Base-by-base conservation (phyloP, 2,329 filamentous ascomycete genomes). In the Fusarium siculi region DNA sequence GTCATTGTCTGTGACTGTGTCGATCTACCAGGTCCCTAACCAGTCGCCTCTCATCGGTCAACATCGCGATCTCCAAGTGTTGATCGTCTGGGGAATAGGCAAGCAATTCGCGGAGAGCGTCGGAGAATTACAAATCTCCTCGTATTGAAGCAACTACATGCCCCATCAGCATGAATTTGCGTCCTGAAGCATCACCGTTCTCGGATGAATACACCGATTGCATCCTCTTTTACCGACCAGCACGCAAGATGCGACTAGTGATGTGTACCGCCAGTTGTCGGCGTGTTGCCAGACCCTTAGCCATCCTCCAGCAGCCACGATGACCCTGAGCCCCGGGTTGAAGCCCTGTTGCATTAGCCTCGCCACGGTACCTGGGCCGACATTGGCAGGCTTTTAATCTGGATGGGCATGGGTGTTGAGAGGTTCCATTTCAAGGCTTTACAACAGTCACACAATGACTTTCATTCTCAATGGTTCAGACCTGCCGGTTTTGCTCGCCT, bases 281-380 rank as follows among this genome's bases (percentile, higher is more conserved):
- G 66, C 37, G 52, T 46, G 49, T 54, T 47, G 47, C 57, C 49
- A 72, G 63, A 43, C 56, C 49, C 56, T 49, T 63, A 63, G 44
- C 72, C 70, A 67, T 74, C 61, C 57, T 57, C 55, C 60, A 66
- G 39, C 66, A 63, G 68, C 68, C 74, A 74, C 68, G 73, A 76
- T 56, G 53, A 59, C 63, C 70, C 73, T 63, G 64, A 50, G 43
- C 57, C 68, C 68, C 70, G 63, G 65, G 72, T 69, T 68, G 57
- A 71, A 68, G 59, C 70, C 72, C 63, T 77, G 70, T 57, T 65
- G 75, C 73, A 77, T 77, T 77, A 77, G 75, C 73, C 64, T 68
- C 57, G 32, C 25, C 30, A 62, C 52, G 58, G 61, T 75, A 71
- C 68, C 62, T 75, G 64, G 54, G 67, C 63, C 69, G 70, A 71